Evolutionary conservation across 805 yeast species (phyloP).

Genomic region (Yamadazyma philogaea): DNA sequence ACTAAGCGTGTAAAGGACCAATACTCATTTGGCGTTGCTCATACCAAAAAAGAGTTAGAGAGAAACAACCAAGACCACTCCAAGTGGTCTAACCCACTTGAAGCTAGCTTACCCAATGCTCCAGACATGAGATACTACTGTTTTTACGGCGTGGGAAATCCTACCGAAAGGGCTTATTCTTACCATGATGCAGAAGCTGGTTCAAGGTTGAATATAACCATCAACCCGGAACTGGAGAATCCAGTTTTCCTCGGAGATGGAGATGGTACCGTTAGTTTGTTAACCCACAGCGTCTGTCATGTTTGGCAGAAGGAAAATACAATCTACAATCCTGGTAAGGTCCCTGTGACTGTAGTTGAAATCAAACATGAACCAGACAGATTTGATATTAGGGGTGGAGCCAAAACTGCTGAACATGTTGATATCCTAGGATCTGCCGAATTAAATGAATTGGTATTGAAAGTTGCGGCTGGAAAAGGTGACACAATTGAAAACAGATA

Average conservation of each 20-base stretch:
- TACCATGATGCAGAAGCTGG: constrained; percentile 63
- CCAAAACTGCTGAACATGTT: constrained; percentile 96
- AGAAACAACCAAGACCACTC: constrained; percentile 66
- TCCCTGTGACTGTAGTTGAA: constrained; percentile 78
- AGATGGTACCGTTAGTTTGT: constrained; percentile 88
- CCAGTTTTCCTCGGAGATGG: constrained; percentile 88
- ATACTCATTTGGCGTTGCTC: constrained; percentile 78
- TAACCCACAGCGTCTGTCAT: constrained; percentile 89
- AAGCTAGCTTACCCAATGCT: constrained; percentile 87
- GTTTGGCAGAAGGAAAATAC: constrained; percentile 72
- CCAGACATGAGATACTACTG: constrained; percentile 88
- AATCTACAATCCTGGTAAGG: constrained; percentile 75
- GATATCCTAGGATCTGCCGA: constrained; percentile 93
- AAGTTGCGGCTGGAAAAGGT: constrained; percentile 81
- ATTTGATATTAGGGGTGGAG: constrained; percentile 95
- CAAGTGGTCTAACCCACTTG: constrained; percentile 94
- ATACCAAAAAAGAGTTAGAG: constrained; percentile 53
- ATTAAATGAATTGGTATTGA: constrained; percentile 78
- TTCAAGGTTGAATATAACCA: constrained; percentile 60
- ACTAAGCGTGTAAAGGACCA: constrained; percentile 58
- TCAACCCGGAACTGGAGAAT: constrained; percentile 57
- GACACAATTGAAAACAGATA: constrained; percentile 58
- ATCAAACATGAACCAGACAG: constrained; percentile 90
- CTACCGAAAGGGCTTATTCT: constrained; percentile 89
- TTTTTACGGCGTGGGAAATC: constrained; percentile 94